Percentiles rank a stretch among this genome's conserved stretches.
Conservation (phyloP, 768 basidiomycete species). For the Cystobasidium onofrii region DNA sequence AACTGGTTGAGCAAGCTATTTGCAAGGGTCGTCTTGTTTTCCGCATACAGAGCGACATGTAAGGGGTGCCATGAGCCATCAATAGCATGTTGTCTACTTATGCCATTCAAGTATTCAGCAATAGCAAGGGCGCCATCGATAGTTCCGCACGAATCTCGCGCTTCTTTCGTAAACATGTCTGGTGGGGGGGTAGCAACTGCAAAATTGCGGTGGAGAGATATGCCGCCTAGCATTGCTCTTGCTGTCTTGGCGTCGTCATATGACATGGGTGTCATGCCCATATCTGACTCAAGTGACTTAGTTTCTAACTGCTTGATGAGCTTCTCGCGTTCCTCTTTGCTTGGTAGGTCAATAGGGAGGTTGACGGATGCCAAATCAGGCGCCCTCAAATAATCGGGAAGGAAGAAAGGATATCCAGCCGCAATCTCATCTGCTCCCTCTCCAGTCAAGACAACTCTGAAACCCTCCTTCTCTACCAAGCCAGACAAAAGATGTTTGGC, state of each 20-base stretch:
- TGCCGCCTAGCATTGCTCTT: constrained; percentile 25
- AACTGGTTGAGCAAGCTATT: constrained; percentile 42
- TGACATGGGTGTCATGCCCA: constrained; percentile 28
- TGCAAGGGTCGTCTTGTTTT: constrained; percentile 39
- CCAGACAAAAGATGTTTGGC: constrained; percentile 42
- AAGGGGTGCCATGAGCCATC: constrained; percentile 42
- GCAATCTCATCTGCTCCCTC: constrained; percentile 44
- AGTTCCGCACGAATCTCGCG: not conserved
- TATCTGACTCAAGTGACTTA: constrained; percentile 6
- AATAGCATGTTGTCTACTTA: constrained; percentile 30
- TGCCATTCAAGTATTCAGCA: constrained; percentile 35
- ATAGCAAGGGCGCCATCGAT: constrained; percentile 37
- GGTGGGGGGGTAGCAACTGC: constrained; percentile 19
- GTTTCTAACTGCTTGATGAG: constrained; percentile 6
- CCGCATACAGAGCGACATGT: constrained; percentile 41
- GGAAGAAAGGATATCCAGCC: constrained; percentile 42
- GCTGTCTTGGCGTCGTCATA: constrained; percentile 6
- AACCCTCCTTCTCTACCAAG: constrained; percentile 40
- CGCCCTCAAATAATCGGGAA: constrained; percentile 40
- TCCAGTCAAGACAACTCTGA: constrained; percentile 42
- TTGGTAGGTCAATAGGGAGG: constrained; percentile 13
- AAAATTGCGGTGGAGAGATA: constrained; percentile 9
- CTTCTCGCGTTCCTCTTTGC: not conserved
- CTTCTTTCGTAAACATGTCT: constrained; percentile 9
- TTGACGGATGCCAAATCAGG: constrained; percentile 25